Evolutionary conservation across 2,329 filamentous ascomycete species (phyloP), one percentile per base, ranked within the genome.

Genomic region (Pezicula rhizophila): DNA sequence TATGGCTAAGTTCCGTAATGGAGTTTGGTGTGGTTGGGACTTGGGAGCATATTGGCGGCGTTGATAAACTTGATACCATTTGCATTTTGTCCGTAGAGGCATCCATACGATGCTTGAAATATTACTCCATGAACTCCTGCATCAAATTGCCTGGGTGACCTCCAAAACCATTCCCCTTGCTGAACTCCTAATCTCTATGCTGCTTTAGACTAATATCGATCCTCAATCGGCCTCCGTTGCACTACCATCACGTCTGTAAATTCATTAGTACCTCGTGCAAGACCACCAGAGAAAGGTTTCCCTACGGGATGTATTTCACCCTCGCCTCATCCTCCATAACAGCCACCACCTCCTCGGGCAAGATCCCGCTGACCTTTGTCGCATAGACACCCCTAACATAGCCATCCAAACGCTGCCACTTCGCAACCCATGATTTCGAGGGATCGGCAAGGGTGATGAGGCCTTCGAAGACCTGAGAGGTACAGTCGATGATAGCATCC

Each of bases 401-500:
- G 48, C 81, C 82, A 66, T 96, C 89, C 51, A 99, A 72, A 8
- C 93, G 81, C 75, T 97, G 90, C 86, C 91, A 97, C 65, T 89
- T 88, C n/a, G 92, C 91, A 43, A 97, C 89, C 93, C 93, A 99
- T 62, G 88, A 95, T 58, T 77, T 80, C 39, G 73, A 72, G n/a
- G 91, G 91, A 65, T 96, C 85, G 42, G 85, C 82, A 34, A 97
- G 78, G 37, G 88, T 82, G 66, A 97, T 89, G 56, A 96, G 72
- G 42, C 93, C 93, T 68, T 99, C 93, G 66, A 93, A 99, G 57
- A 97, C 91, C 64, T 92, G 88, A 12, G 89, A 96, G 17, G 93
- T 99, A 78, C 91, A 96, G 71, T 90, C 89, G 65, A 89, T 83
- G 63, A 97, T 87, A 55, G 84, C 79, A 52, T 99, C 93, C 59